phyloP scores from a whole-genome alignment of 1,139 yeast species.

The Kazachstania sp. region DNA sequence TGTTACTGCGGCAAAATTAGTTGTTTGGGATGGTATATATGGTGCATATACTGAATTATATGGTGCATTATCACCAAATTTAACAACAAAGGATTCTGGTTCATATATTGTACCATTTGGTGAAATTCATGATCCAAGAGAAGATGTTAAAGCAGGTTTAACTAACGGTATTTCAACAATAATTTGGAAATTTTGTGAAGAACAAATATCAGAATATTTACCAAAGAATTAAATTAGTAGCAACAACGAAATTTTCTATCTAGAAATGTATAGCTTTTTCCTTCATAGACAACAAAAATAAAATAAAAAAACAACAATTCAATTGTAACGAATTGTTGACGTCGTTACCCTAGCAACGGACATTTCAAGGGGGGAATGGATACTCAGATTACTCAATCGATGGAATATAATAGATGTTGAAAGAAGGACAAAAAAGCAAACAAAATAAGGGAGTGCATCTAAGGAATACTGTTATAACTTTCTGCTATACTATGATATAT shows the following conservation, averaged over 20 bases:
- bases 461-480: too few species aligned
- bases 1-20: constrained; percentile 7
- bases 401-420: too few species aligned
- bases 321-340: too few species aligned
- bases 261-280: background rate
- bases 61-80: constrained; percentile 33
- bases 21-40: constrained; percentile 25
- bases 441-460: too few species aligned
- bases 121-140: constrained; percentile 23
- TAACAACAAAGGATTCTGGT: constrained; percentile 32
- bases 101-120: constrained; percentile 29
- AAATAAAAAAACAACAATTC: too few species aligned
- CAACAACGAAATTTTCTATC: background rate
- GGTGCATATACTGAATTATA: constrained; percentile 38
- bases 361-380: too few species aligned
- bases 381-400: too few species aligned
- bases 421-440: too few species aligned
- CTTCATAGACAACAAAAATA: too few species aligned
- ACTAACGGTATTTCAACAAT: constrained; percentile 20
- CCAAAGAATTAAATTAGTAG: background rate
- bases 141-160: constrained; percentile 20
- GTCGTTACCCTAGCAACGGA: too few species aligned
- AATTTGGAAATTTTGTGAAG: constrained; percentile 20
- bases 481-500: too few species aligned
- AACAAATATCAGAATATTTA: constrained; percentile 9